Percentiles rank a stretch among this genome's conserved stretches.
These are phyloP conservation scores for Sisymbrium altissimum DNA, from an alignment of 345 rosid species.

Conservation along the genomic window DNA sequence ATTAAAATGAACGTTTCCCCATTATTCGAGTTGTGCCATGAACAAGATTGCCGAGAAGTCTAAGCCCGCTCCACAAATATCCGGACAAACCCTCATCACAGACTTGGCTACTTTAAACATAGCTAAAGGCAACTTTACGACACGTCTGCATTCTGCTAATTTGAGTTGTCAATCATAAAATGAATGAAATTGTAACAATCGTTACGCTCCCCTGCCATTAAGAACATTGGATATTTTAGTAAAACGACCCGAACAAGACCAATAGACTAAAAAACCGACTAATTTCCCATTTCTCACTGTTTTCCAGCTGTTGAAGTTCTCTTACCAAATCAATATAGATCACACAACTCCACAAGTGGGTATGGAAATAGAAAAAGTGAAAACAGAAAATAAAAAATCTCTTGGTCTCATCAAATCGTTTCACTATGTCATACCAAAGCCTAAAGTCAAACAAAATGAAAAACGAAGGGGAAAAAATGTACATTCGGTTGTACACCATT, in stretches of 20 bases:
- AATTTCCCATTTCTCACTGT: background rate
- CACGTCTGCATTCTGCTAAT: background rate
- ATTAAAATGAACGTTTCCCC: background rate
- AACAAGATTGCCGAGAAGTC: too few species aligned
- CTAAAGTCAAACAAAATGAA: constrained; percentile 15
- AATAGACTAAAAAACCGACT: background rate
- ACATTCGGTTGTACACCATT: constrained; percentile 25
- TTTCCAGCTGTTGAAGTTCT: background rate
- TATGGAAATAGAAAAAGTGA: background rate
- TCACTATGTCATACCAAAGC: constrained; percentile 10
- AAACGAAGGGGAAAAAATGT: background rate
- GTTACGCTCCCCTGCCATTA: background rate
- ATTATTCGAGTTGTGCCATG: background rate
- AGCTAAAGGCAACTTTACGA: background rate
- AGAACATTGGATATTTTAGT: background rate
- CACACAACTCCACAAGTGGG: background rate
- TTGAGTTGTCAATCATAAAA: background rate
- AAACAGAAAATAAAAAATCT: background rate
- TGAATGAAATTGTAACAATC: background rate
- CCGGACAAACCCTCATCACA: too few species aligned
- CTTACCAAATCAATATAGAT: constrained; percentile 7
- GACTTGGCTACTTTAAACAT: background rate
- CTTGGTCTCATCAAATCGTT: constrained; percentile 16
- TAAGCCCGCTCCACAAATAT: background rate
- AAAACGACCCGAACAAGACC: background rate